These are phyloP conservation scores for Alloteropsis semialata DNA, from an alignment of 176 grass and related monocot genomes.

Conservation along the genomic window DNA sequence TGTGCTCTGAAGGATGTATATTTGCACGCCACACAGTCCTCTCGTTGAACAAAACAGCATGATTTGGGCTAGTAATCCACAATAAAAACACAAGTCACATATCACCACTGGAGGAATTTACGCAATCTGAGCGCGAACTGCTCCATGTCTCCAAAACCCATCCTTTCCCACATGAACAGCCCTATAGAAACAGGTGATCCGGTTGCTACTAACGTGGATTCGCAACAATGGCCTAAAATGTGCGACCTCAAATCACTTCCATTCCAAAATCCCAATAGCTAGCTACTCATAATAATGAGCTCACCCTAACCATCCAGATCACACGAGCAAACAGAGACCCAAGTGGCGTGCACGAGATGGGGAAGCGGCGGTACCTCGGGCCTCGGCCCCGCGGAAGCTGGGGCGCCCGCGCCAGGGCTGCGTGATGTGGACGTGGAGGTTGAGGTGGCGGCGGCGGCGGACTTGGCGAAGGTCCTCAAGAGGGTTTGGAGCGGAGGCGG, in stretches of 20 bases:
- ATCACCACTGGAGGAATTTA: not conserved
- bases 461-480: conserved; percentile 51
- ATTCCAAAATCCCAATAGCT: not conserved
- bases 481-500: conserved; percentile 34
- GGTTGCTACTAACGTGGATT: conserved; percentile 1
- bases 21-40: not conserved
- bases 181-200: not conserved
- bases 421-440: conserved; percentile 21
- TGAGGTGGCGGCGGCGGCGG: conserved; percentile 31
- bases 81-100: not conserved
- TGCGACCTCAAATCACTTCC: not conserved
- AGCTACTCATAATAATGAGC: not conserved
- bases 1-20: not conserved
- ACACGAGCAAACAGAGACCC: not conserved
- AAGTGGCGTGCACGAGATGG: not conserved
- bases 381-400: conserved; percentile 5
- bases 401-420: not conserved
- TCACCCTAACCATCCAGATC: conserved; percentile 19
- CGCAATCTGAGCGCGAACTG: too few species aligned
- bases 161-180: not conserved
- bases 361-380: conserved; percentile 43
- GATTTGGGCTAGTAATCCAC: not conserved
- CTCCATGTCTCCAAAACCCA: not conserved
- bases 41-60: not conserved
- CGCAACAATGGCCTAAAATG: not conserved